A percentile compares a stretch with the other conserved stretches of the same genome.
These are phyloP conservation scores for Trametes coccinea DNA, from an alignment of 768 basidiomycete genomes.

Conservation along the genomic window DNA sequence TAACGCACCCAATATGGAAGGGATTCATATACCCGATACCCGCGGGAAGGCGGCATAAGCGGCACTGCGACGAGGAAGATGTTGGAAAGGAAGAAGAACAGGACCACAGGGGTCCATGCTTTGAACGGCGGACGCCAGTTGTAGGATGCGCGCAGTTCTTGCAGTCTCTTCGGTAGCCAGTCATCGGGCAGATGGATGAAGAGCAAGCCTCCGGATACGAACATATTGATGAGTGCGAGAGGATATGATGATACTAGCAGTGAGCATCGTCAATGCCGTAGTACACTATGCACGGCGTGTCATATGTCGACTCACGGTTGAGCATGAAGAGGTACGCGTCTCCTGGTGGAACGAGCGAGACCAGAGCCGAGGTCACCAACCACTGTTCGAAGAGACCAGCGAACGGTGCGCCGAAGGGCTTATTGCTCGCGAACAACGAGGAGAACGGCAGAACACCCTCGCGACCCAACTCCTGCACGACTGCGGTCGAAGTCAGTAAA, in stretches of 20 bases:
- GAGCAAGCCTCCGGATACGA: slow-evolving; percentile 62
- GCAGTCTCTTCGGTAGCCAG: slow-evolving; percentile 8
- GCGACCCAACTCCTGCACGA: slow-evolving; percentile 72
- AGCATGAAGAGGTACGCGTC: slow-evolving; percentile 75
- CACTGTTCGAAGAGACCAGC: slow-evolving; percentile 66
- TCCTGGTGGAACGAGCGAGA: slow-evolving; percentile 62
- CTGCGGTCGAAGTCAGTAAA: slow-evolving; percentile 32
- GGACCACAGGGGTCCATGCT: slow-evolving; percentile 48
- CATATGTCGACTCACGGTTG: slow-evolving; percentile 46
- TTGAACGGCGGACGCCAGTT: slow-evolving; percentile 70
- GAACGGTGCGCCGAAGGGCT: slow-evolving; percentile 68
- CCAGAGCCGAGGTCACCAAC: slow-evolving; percentile 53
- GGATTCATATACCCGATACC: slow-evolving; percentile 50
- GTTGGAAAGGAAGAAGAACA: slow-evolving; percentile 65
- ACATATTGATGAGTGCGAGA: slow-evolving; percentile 53
- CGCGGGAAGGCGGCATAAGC: slow-evolving; percentile 58
- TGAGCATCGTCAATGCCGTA: too few species aligned
- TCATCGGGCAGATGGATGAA: slow-evolving; percentile 50
- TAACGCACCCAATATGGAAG: slow-evolving; percentile 65
- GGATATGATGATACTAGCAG: slow-evolving; percentile 58
- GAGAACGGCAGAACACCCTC: slow-evolving; percentile 71
- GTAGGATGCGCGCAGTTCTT: slow-evolving; percentile 15
- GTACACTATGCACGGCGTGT: too few species aligned
- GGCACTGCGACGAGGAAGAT: slow-evolving; percentile 63
- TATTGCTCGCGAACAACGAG: slow-evolving; percentile 66